A percentile compares a stretch with the other conserved stretches of the same genome.
These are phyloP conservation scores for Fallopia convolvulus DNA, from an alignment of 148 eudicot species.

Conservation along the genomic window DNA sequence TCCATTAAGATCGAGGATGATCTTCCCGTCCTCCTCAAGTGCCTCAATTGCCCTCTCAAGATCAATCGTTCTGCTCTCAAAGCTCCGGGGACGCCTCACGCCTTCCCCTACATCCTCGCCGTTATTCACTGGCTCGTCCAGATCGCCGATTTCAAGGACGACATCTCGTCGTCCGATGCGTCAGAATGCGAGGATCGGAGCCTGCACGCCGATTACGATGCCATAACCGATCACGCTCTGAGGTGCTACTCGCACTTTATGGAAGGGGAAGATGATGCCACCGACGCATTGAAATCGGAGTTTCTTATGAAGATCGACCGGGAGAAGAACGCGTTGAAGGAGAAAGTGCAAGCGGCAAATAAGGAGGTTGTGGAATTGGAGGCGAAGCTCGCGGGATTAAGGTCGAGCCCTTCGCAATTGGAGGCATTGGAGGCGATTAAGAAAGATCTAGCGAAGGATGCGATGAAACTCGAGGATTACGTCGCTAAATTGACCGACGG, in stretches of 20 bases:
- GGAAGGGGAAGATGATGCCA: slow-evolving; percentile 60
- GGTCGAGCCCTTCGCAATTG: slow-evolving; percentile 42
- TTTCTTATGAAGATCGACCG: slow-evolving; percentile 33
- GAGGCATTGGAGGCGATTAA: slow-evolving; percentile 51
- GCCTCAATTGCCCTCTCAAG: slow-evolving; percentile 60
- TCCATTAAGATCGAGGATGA: slow-evolving; percentile 55
- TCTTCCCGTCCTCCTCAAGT: slow-evolving; percentile 28
- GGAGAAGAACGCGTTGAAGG: slow-evolving; percentile 30
- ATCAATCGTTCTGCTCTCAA: slow-evolving; percentile 66
- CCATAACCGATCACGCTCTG: slow-evolving; percentile 32
- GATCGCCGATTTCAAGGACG: slow-evolving; percentile 40
- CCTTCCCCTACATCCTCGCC: slow-evolving; percentile 57
- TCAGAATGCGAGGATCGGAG: neutral
- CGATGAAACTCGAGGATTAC: slow-evolving; percentile 44
- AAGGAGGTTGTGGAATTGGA: slow-evolving; percentile 41
- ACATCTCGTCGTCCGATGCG: slow-evolving; percentile 9
- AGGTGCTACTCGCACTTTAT: slow-evolving; percentile 53
- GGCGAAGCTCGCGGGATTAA: slow-evolving; percentile 36
- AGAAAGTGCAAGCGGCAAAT: slow-evolving; percentile 25
- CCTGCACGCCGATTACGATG: slow-evolving; percentile 19
- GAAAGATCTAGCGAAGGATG: slow-evolving; percentile 48
- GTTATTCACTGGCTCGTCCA: slow-evolving; percentile 82
- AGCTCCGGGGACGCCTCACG: slow-evolving; percentile 81
- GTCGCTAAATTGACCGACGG: slow-evolving; percentile 39
- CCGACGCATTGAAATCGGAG: slow-evolving; percentile 43